These are phyloP conservation scores for Aspergillus unguis DNA, from an alignment of 2,329 filamentous ascomycete genomes.

Conservation along the genomic window DNA sequence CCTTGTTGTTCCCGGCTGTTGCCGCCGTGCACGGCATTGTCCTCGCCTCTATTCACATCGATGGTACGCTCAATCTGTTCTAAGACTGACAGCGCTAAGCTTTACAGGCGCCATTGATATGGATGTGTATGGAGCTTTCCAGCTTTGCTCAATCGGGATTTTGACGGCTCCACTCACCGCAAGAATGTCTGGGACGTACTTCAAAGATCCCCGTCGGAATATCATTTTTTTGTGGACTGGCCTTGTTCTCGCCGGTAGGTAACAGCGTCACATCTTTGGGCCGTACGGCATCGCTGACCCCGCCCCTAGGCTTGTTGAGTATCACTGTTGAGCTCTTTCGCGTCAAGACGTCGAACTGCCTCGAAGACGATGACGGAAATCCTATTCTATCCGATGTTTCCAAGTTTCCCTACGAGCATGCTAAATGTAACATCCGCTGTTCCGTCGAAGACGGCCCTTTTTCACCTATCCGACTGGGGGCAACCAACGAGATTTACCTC, in stretches of 20 bases:
- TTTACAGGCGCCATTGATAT: slow-evolving; percentile 1
- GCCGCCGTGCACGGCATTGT: slow-evolving; percentile 3
- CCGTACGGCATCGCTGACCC: neutral
- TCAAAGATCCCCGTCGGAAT: slow-evolving; percentile 3
- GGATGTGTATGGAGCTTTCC: slow-evolving; percentile 6
- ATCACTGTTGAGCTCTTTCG: slow-evolving; percentile 7
- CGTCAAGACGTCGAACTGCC: neutral
- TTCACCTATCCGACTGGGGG: neutral
- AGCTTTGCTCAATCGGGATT: slow-evolving; percentile 7
- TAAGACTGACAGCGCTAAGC: neutral
- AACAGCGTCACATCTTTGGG: neutral
- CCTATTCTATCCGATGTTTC: neutral
- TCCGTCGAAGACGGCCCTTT: neutral
- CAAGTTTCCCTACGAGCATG: neutral
- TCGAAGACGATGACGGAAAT: neutral
- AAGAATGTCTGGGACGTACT: slow-evolving; percentile 5
- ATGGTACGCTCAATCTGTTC: neutral
- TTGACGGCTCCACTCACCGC: slow-evolving; percentile 4
- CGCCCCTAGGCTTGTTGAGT: neutral
- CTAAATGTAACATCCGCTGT: neutral
- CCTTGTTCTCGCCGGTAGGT: slow-evolving; percentile 3
- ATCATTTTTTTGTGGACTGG: slow-evolving; percentile 7
- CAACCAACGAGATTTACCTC: slow-evolving; percentile 3
- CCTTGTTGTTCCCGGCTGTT: slow-evolving; percentile 3
- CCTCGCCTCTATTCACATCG: slow-evolving; percentile 1